Evolutionary conservation across 2,329 filamentous ascomycete genomes (phyloP), one percentile per base, ranked within the genome.

Genomic region (Apiospora phragmitis): DNA sequence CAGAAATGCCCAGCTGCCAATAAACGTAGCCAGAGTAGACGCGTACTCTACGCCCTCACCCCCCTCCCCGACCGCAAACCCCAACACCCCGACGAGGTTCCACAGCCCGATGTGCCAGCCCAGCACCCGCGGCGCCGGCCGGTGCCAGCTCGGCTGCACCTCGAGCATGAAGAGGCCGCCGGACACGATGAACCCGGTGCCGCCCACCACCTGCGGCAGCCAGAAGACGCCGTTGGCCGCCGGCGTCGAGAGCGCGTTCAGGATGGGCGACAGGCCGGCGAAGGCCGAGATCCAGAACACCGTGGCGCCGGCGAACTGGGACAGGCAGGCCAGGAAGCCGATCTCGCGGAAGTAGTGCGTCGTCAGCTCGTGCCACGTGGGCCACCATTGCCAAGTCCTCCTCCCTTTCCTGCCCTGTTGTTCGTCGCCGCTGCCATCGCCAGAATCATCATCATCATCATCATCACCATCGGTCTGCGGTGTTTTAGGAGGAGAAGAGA

Each of bases 91-190:
- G 26, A 92, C 81, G 2, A 91, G 78, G 74, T 92, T 92, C 89
- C 90, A 92, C 11, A 87, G 78, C 0, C 89, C 90, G 73, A 93
- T 87, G 77, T 92, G 89, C 91, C 90, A 92, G 4, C 90, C 90
- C 1, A 93, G 82, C 0, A 89, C 81, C 3, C 79, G 76, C 4
- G 82, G 83, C 0, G 89, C 88, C 0, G 91, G 90, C 16, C 82
- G 80, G 74, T 88, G 92, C 90, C 91, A 93, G 65, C 83, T 85
- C 51, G 83, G 77, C 78, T 92, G 90, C 3, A 89, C 91, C 78
- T 93, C 91, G 9, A 92, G 75, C 85, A 91, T 91, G 79, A 91
- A 92, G 1, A 92, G 79, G 3, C 81, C 75, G 29, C 86, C 83
- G 8, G 83, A 91, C 32, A 90, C 75, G 71, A 92, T 86, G 79